A percentile compares a stretch with the other conserved stretches of the same genome.
Evolutionary conservation across 129 eudicot species (phyloP).

Genomic region (Pittosporum tobira): DNA sequence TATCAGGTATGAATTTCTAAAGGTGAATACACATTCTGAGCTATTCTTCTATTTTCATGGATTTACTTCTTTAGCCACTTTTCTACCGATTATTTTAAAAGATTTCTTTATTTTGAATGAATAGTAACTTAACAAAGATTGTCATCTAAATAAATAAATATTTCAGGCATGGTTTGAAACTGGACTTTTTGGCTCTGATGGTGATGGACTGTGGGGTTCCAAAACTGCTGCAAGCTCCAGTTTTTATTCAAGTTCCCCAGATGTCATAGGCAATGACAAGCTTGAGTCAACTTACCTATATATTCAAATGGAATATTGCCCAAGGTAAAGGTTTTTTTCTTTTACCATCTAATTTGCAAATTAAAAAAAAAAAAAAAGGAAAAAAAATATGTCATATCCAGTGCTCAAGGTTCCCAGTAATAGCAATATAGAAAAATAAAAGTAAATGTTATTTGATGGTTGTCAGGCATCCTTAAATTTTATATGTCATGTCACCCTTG

Average conservation of each 20-base stretch:
- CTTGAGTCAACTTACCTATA: constrained; percentile 77
- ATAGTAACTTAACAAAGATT: too few species aligned
- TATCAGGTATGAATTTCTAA: constrained; percentile 54
- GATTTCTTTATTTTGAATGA: too few species aligned
- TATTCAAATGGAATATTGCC: constrained; percentile 99
- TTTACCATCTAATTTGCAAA: background rate
- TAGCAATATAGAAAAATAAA: background rate
- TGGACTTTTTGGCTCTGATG: constrained; percentile 48
- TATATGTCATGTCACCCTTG: too few species aligned
- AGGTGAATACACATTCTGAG: background rate
- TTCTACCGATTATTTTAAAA: background rate
- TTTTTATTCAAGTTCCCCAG: constrained; percentile 46
- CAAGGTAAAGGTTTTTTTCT: constrained; percentile 44
- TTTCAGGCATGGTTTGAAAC: constrained; percentile 99
- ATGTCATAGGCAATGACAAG: constrained; percentile 40
- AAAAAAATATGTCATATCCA: too few species aligned
- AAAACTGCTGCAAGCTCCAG: constrained; percentile 59
- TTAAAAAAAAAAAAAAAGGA: too few species aligned
- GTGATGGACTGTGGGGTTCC: constrained; percentile 48
- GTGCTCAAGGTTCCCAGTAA: too few species aligned
- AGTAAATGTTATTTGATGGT: background rate
- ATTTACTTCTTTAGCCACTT: background rate
- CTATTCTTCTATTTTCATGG: background rate
- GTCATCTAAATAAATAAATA: background rate
- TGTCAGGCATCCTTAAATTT: background rate